Percentiles rank a stretch among this genome's conserved stretches.
phyloP scores from a whole-genome alignment of 768 basidiomycete genomes.

The Tremella yokohamensis region DNA sequence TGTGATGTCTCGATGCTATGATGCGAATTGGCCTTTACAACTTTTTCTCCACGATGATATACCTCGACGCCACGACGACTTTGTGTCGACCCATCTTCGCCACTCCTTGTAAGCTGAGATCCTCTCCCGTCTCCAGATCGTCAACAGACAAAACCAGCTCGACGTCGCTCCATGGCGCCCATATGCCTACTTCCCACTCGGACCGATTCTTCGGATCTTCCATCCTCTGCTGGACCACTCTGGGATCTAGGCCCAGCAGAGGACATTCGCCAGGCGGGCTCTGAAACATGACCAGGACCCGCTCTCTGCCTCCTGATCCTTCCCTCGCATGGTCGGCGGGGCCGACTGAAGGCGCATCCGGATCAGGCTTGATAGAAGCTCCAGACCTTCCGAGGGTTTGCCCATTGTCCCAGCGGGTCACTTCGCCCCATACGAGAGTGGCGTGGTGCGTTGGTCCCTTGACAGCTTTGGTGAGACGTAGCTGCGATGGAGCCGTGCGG shows the following conservation, averaged over 20 bases:
- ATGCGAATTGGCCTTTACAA: too few species aligned
- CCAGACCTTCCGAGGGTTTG: too few species aligned
- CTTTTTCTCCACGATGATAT: too few species aligned
- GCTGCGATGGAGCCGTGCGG: slow-evolving; percentile 1
- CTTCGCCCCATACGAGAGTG: slow-evolving; percentile 16
- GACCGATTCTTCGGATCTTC: slow-evolving; percentile 12
- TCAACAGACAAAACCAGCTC: not conserved
- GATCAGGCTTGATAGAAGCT: too few species aligned
- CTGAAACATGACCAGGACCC: slow-evolving; percentile 23
- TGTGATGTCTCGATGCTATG: too few species aligned
- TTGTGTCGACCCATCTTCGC: too few species aligned
- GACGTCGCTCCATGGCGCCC: slow-evolving; percentile 24
- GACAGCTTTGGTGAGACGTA: slow-evolving; percentile 1
- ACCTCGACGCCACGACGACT: too few species aligned
- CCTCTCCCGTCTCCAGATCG: too few species aligned
- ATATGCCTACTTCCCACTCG: slow-evolving; percentile 21
- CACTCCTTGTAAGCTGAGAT: too few species aligned
- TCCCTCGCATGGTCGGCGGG: not conserved
- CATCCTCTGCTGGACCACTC: slow-evolving; percentile 16
- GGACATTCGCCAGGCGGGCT: slow-evolving; percentile 25
- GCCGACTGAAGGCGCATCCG: too few species aligned
- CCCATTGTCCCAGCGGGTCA: not conserved
- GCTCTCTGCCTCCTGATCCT: slow-evolving; percentile 7
- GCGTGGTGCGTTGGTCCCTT: slow-evolving; percentile 17
- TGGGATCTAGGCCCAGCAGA: slow-evolving; percentile 25